Evolutionary conservation across 2,329 filamentous ascomycete species (phyloP), one percentile per base, ranked within the genome.

Genomic region (Aspergillus costaricaensis): DNA sequence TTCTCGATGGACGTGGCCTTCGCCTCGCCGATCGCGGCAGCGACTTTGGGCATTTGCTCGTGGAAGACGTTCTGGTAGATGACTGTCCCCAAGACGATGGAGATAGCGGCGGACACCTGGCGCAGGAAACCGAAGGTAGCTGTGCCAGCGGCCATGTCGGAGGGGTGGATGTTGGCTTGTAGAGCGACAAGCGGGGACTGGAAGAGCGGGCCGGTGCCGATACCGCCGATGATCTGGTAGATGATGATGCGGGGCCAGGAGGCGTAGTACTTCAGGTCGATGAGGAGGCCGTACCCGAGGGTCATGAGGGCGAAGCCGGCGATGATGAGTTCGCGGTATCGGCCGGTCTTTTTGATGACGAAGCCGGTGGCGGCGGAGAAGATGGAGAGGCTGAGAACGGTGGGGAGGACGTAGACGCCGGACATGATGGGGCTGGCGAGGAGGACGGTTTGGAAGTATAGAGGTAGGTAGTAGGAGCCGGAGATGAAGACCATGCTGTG

Each of bases 371-470:
- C 68, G 6, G 84, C 83, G 0, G 89, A 91, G 32, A 83, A 72
- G 62, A 91, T 65, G 0, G 89, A 91, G 3, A 91, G 78, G 2
- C 87, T 82, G 36, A 94, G 71, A 8, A 89, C 89, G 63, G 85
- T 86, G 0, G 91, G 88, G 14, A 95, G 81, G 15, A 92, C 75
- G 70, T 91, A 91, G 52, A 93, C 86, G 53, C 91, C 91, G 1
- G 87, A 90, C 30, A 89, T 78, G 38, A 93, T 84, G 0, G 91
- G 88, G 0, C 83, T 82, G 2, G 86, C 86, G 53, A 89, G 84
- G 47, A 91, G 81, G 55, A 91, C 87, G 55, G 88, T 85, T 76
- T 96, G 91, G 77, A 92, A 94, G 80, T 96, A 96, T 2, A 96
- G 82, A 0, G 91, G 91, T 4, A 96, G 81, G 78, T 90, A 96